Conservation (phyloP, 306 rosid species). For the Sindora glabra region DNA sequence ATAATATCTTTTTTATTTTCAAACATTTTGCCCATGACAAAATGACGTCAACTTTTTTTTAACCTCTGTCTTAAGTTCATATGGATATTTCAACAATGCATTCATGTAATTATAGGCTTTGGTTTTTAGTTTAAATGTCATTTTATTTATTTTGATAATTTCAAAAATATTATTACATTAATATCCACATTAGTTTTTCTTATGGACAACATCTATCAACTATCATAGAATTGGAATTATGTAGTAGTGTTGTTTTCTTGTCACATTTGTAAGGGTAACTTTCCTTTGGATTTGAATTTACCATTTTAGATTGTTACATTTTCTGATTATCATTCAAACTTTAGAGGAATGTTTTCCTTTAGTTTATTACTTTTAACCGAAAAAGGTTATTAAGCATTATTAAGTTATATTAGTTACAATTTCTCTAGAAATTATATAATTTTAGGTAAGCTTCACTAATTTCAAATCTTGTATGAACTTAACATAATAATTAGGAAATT, state of each 20-base stretch:
- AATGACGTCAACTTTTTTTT: no score
- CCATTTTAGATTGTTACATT: not conserved
- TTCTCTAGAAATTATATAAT: conserved; percentile 4
- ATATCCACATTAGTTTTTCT: no score
- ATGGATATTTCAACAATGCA: no score
- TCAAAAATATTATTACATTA: no score
- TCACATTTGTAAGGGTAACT: not conserved
- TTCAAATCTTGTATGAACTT: conserved; percentile 4
- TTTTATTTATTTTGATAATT: no score
- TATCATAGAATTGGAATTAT: no score
- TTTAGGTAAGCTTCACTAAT: conserved; percentile 26
- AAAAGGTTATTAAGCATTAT: not conserved
- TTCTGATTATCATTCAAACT: not conserved
- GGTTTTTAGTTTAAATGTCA: no score
- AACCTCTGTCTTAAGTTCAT: no score
- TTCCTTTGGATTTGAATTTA: not conserved
- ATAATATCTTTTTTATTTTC: no score
- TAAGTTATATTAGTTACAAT: conserved; percentile 8
- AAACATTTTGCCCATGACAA: no score
- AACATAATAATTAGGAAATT: conserved; percentile 21
- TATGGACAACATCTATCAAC: no score
- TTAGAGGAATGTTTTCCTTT: not conserved
- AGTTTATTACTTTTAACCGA: not conserved
- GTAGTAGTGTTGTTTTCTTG: conserved; percentile 31
- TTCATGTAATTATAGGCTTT: no score